Evolutionary conservation across 805 yeast species (phyloP), one percentile per base, ranked within the genome.

Genomic region (Pichia cephalocereana): DNA sequence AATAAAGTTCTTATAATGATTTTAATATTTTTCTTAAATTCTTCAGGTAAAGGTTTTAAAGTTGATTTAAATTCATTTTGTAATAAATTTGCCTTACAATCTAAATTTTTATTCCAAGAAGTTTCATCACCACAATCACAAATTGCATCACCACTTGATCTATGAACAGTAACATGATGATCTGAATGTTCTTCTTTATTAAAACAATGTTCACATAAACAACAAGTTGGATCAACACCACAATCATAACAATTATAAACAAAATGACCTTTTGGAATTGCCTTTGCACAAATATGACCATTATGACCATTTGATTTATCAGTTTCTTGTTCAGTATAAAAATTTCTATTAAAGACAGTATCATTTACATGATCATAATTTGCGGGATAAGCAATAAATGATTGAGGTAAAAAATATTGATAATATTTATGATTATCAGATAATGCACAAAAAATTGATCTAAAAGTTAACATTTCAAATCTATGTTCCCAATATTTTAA

Each of bases 171-270:
- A 9, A 86, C 85, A 51, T 77, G 77, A 59, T 86, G 95, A 46
- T 73, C 80, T 14, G 64, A 59, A 61, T 86, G 95, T 56, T 83
- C 87, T 6, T 74, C 74, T 47, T 75, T 73, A 60, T 83, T 82
- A 66, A 83, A 86, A 61, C 95, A 86, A 54, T 79, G 67, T 12
- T 74, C 76, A 64, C 95, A 86, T 28, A 86, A 61, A 34, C 86
- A 89, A 69, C 95, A 86, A 0, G 90, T 82, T 9, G 79, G 80
- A 63, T 86, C 95, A 51, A 74, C 76, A 0, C 86, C 87, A 69
- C 95, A 86, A 49, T 84, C 86, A 34, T 70, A 70, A 59, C 95
- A 86, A 47, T 87, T 69, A 60, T 82, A 86, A 19, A 83, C 82
- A 0, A 83, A 79, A 51, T 82, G 86, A 26, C 83, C 83, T 4